Evolutionary conservation across 306 rosid species (phyloP).

Genomic region (Elaeagnus macrophylla): DNA sequence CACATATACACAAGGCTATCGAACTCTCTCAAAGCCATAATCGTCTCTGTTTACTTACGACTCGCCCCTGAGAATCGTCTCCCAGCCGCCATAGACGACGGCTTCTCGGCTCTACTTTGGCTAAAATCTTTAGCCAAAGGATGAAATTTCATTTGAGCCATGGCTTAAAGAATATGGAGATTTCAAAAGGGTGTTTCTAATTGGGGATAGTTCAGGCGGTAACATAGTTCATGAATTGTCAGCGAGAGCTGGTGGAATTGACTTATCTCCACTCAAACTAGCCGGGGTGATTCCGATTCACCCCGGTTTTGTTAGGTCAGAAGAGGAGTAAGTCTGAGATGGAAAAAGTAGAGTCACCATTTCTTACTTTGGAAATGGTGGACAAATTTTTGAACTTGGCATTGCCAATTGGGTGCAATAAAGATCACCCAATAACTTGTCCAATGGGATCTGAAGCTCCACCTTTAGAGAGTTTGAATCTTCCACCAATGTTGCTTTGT

Average conservation of each 20-base stretch:
- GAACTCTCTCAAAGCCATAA: slow-evolving; percentile 23
- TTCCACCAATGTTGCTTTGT: slow-evolving; percentile 52
- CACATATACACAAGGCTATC: slow-evolving; percentile 26
- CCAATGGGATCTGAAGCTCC: slow-evolving; percentile 47
- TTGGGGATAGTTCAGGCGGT: slow-evolving; percentile 71
- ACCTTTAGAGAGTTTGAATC: slow-evolving; percentile 24
- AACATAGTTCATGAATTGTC: slow-evolving; percentile 52
- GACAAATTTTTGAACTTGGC: slow-evolving; percentile 49
- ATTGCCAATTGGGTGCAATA: slow-evolving; percentile 37
- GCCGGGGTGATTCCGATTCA: slow-evolving; percentile 54
- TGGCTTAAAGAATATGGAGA: slow-evolving; percentile 34
- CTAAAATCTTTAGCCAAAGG: slow-evolving; percentile 34
- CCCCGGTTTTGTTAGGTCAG: slow-evolving; percentile 36
- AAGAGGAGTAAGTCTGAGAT: slow-evolving; percentile 50
- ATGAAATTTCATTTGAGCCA: slow-evolving; percentile 9
- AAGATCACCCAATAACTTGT: slow-evolving; percentile 65
- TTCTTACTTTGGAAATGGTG: slow-evolving; percentile 56
- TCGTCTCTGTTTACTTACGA: slow-evolving; percentile 42
- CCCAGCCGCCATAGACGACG: slow-evolving; percentile 47
- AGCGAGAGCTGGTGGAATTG: slow-evolving; percentile 21
- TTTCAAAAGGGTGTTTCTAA: slow-evolving; percentile 49
- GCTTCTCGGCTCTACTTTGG: slow-evolving; percentile 41
- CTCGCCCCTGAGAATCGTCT: slow-evolving; percentile 62
- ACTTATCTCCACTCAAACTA: slow-evolving; percentile 29
- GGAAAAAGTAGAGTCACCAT: slow-evolving; percentile 52